Evolutionary conservation across 257 asterid genomes (phyloP).

Genomic region (Orobanche coerulescens): DNA sequence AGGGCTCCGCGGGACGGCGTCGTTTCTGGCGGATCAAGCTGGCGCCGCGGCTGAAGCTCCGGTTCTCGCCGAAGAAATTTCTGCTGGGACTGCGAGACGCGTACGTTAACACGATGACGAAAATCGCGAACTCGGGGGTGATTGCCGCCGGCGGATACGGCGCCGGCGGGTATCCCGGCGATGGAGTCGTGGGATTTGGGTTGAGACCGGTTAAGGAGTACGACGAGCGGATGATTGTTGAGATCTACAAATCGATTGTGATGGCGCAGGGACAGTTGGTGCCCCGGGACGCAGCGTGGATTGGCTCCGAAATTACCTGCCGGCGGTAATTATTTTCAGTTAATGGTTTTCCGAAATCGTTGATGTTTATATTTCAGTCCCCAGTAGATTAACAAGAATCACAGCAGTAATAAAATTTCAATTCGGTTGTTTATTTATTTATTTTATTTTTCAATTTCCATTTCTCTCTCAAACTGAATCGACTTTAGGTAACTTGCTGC

Average conservation of each 20-base stretch:
- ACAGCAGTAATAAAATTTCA: constrained; percentile 21
- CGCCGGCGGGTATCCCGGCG: constrained; percentile 22
- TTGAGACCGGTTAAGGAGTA: constrained; percentile 42
- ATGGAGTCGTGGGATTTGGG: constrained; percentile 37
- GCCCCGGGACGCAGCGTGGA: constrained; percentile 46
- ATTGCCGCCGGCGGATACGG: constrained; percentile 25
- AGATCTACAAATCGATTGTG: constrained; percentile 53
- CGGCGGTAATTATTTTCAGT: constrained; percentile 22
- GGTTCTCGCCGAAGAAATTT: constrained; percentile 56
- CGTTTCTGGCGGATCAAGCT: constrained; percentile 46
- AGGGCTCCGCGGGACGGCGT: constrained; percentile 22
- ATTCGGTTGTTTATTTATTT: not conserved
- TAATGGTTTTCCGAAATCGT: not conserved
- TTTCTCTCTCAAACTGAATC: too few relatives aligned
- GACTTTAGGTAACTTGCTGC: too few relatives aligned
- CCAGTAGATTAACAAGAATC: not conserved
- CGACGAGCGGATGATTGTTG: constrained; percentile 51
- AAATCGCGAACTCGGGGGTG: constrained; percentile 34
- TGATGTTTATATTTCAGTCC: constrained; percentile 20
- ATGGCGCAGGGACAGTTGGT: constrained; percentile 42
- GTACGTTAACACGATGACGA: constrained; percentile 54
- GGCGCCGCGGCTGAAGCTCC: constrained; percentile 36
- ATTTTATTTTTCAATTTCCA: not conserved
- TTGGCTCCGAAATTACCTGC: constrained; percentile 39
- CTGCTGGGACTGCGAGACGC: constrained; percentile 45